Conservation (phyloP, 1,139 yeast species). For the Blastobotrys niveus region DNA sequence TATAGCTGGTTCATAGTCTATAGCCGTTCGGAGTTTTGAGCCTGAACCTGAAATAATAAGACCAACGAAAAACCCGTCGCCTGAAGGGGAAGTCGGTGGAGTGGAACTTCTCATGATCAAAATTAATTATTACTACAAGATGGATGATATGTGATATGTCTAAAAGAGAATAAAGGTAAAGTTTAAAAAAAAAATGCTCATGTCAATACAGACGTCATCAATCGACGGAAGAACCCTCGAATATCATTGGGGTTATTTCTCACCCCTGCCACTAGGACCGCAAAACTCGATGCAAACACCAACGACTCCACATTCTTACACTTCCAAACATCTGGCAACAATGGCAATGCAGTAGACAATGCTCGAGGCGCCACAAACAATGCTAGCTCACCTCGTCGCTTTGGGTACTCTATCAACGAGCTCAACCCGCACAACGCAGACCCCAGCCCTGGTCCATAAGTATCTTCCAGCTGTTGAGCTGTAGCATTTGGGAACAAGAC, state of each 20-base stretch:
- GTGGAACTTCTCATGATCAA: too few species aligned
- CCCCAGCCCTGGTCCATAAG: conserved; percentile 37
- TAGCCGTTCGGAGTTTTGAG: too few species aligned
- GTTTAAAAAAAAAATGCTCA: too few species aligned
- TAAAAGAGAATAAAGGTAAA: too few species aligned
- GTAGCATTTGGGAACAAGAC: conserved; percentile 27
- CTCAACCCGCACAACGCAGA: conserved; percentile 38
- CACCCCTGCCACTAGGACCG: conserved; percentile 26
- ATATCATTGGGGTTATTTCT: conserved; percentile 15
- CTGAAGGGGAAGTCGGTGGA: too few species aligned
- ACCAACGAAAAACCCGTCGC: too few species aligned
- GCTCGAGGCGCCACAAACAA: conserved; percentile 41
- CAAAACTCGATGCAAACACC: conserved; percentile 37
- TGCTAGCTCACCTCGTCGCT: conserved; percentile 40
- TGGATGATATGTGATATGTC: too few species aligned
- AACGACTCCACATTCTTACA: conserved; percentile 28
- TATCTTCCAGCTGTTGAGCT: conserved; percentile 34
- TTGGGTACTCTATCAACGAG: conserved; percentile 36
- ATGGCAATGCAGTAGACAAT: conserved; percentile 34
- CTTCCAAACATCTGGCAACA: conserved; percentile 22
- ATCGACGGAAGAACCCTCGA: conserved; percentile 23
- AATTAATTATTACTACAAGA: too few species aligned
- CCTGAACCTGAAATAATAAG: too few species aligned
- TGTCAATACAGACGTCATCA: conserved; percentile 22
- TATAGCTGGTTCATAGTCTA: too few species aligned